Evolutionary conservation across 1,139 yeast species (phyloP).

Genomic region (Yamadazyma friedrichii): DNA sequence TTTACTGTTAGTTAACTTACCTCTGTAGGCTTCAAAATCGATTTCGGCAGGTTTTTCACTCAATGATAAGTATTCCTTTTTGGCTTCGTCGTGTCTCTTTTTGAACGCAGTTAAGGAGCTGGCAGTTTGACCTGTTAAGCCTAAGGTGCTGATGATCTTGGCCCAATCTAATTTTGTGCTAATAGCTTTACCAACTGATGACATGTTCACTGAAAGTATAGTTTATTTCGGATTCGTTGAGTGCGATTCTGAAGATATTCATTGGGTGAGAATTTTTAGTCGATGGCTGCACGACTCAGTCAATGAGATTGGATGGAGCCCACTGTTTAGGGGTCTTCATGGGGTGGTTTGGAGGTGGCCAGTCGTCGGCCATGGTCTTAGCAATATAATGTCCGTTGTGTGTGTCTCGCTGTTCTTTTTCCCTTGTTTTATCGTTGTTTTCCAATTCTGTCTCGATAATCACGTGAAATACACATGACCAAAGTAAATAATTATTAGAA

Average conservation of each 20-base stretch:
- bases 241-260: not conserved
- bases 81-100: constrained; percentile 98
- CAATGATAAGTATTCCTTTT: constrained; percentile 71
- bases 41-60: constrained; percentile 71
- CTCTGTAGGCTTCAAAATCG: constrained; percentile 80
- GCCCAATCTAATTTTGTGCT: constrained; percentile 95
- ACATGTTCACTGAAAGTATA: constrained; percentile 23
- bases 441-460: too few species aligned
- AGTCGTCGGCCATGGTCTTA: too few species aligned
- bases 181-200: constrained; percentile 61
- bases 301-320: not conserved
- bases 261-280: not conserved
- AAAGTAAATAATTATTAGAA: too few species aligned
- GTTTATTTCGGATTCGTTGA: constrained; percentile 8
- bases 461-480: too few species aligned
- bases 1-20: constrained; percentile 75
- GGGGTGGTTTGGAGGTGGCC: too few species aligned
- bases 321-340: too few species aligned
- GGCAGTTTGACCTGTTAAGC: constrained; percentile 91
- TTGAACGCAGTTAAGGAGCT: constrained; percentile 85
- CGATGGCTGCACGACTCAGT: too few species aligned
- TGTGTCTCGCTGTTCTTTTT: too few species aligned
- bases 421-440: too few species aligned
- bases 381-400: too few species aligned
- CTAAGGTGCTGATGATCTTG: constrained; percentile 81